Evolutionary conservation across 768 basidiomycete genomes (phyloP), one percentile per base, ranked within the genome.

Genomic region (Suillus subalutaceus): DNA sequence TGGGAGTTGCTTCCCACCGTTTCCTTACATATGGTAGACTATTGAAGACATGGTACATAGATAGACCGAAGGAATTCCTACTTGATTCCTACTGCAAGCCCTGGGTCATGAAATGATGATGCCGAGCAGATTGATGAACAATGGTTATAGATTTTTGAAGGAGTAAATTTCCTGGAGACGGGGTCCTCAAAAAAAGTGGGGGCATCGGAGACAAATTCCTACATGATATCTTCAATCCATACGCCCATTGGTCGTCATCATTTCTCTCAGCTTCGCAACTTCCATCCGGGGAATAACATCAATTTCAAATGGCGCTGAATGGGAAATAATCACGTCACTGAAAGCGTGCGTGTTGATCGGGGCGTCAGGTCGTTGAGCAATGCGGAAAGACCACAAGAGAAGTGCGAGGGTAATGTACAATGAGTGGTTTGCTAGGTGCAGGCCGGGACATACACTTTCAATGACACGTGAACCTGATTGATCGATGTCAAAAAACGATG

Each of bases 321-420:
- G 86, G 0, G 83, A 77, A 71, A 88, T 88, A 13, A 86, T 84
- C 6, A 81, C 82, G 69, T 88, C 85, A 5, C 84, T 86, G 72
- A 89, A 88, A 0, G 82, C 86, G 46, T 84, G 73, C 3, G 82
- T 81, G 72, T 91, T 84, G 64, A 90, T 88, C 0, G 87, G 86
- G 6, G 77, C 72, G 3, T 73, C 67, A 0, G 83, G 80, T 67
- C 86, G 83, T 26, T 81, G 69, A 13, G 74, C 75, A 40, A 90
- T 79, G 1, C 72, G 79, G 77, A 90, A 90, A 0, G 87, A 84
- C 86, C 88, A 90, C 18, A 88, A 79, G 12, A 86, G 73, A 13
- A 88, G 77, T 0, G 88, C 86, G 0, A 86, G 84, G 70, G 84
- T 88, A 56, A 90, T 77, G 69, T 86, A 88, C 1, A 90, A 76